Base-by-base conservation (phyloP, 2,329 filamentous ascomycete species). In the Stagonosporopsis rhizophila region DNA sequence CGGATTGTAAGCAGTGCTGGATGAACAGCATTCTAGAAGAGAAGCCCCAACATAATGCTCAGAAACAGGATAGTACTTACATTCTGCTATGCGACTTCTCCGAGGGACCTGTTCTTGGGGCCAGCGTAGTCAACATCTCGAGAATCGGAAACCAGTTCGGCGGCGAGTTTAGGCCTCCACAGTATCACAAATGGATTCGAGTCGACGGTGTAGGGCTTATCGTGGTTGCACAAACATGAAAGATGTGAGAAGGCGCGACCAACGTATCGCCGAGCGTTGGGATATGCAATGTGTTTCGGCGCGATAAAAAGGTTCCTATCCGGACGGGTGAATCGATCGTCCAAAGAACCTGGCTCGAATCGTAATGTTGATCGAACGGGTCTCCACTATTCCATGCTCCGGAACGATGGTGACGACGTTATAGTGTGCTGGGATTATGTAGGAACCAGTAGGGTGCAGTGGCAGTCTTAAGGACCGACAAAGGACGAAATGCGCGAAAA, bases 311-410 rank as follows among this genome's bases (percentile, higher is more conserved):
- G 35, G 9, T 35, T 37, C 19, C 22, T 27, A 50, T 47, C 44
- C 40, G 40, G 40, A 45, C 34, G n/a, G 52, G 30, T 42, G 37
- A 28, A 35, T 28, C 12, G 44, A 37, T 28, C 47, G 34, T 39
- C 34, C 32, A 11, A 46, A 25, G 37, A 39, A 22, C 37, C 42
- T 32, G 30, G 38, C 34, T 51, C 14, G 47, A 34, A 38, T n/a
- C 32, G 35, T 50, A 37, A 42, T 46, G 7, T 41, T 46, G 41
- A 46, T 47, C 22, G 30, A 46, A 56, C 46, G 47, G 46, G 40
- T 56, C 42, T 47, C 47, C 47, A 42, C 35, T 15, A 12, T n/a
- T n/a, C 27, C 50, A 46, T 32, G 32, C 44, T 39, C n/a, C 38
- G 27, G 34, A 19, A 37, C 23, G 28, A 35, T 44, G 35, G 46